Conservation (phyloP, 1,284 basidiomycete species). For the Austroboletus olivaceoglutinosus region DNA sequence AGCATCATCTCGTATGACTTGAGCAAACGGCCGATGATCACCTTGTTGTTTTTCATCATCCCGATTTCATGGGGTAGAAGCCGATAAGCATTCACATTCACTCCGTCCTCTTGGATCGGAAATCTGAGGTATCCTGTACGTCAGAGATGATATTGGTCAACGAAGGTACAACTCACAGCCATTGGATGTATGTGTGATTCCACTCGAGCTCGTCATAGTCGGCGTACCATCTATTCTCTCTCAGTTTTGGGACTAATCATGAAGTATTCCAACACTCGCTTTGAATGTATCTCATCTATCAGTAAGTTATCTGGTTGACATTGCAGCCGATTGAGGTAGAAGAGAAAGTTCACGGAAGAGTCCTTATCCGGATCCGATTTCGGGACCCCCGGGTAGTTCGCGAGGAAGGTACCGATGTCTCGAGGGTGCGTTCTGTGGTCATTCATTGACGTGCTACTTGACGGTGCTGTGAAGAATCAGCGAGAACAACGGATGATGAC, state of each 20-base stretch:
- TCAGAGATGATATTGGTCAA: conserved; percentile 3
- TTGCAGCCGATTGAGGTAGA: conserved; percentile 57
- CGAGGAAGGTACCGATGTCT: conserved; percentile 63
- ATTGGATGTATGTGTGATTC: conserved; percentile 73
- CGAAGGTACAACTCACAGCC: conserved; percentile 52
- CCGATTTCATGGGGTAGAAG: conserved; percentile 63
- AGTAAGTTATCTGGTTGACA: conserved; percentile 62
- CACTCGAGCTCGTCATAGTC: conserved; percentile 63
- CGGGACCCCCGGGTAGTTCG: conserved; percentile 50
- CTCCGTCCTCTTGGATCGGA: conserved; percentile 65
- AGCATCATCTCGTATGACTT: conserved; percentile 70
- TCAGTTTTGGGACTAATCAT: too few relatives aligned
- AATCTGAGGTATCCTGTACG: conserved; percentile 42
- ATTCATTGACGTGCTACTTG: conserved; percentile 16
- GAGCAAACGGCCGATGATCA: conserved; percentile 51
- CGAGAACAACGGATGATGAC: conserved; percentile 20
- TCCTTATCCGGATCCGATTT: conserved; percentile 36
- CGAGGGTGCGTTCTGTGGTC: conserved; percentile 36
- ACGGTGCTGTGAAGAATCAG: conserved; percentile 10
- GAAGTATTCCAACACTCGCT: conserved; percentile 36
- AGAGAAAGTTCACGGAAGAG: conserved; percentile 53
- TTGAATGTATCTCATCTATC: conserved; percentile 62
- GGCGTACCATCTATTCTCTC: conserved; percentile 52
- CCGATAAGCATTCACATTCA: conserved; percentile 67
- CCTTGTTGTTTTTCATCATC: conserved; percentile 53